These are phyloP conservation scores for Bauhinia variegata DNA, from an alignment of 306 rosid genomes.

Conservation along the genomic window DNA sequence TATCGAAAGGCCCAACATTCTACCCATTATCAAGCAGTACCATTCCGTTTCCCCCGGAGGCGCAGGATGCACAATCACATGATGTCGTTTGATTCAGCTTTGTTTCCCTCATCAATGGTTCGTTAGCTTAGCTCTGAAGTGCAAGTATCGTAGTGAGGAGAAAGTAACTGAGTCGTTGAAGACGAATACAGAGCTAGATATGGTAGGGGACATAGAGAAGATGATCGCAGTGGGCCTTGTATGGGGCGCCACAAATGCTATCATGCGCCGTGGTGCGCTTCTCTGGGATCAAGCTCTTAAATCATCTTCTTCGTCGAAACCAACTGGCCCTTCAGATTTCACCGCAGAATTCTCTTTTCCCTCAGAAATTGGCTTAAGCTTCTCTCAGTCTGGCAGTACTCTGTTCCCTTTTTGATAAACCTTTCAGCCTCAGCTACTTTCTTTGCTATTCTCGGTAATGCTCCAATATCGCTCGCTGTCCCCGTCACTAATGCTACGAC, in stretches of 20 bases:
- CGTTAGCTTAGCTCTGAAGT: no score
- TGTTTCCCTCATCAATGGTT: no score
- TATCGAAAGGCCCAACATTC: no score
- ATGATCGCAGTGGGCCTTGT: constrained; percentile 61
- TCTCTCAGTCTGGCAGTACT: constrained; percentile 61
- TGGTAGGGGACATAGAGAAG: constrained; percentile 56
- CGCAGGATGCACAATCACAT: no score
- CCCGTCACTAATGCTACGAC: constrained; percentile 71
- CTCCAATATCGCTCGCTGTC: constrained; percentile 60
- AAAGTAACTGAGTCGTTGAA: neutral
- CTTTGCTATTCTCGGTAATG: constrained; percentile 53
- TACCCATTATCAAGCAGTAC: no score
- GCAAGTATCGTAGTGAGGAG: neutral
- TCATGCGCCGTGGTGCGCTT: constrained; percentile 65
- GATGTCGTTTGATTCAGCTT: no score
- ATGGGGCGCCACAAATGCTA: constrained; percentile 66
- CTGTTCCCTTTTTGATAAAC: constrained; percentile 52
- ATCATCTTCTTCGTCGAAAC: constrained; percentile 27
- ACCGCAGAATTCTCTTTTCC: constrained; percentile 29
- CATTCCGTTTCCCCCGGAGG: no score
- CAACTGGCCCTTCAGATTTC: neutral
- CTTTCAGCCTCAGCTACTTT: constrained; percentile 64
- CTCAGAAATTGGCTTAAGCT: constrained; percentile 52
- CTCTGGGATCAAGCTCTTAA: constrained; percentile 57
- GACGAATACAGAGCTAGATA: neutral